These are phyloP conservation scores for Euphorbia pulcherrima DNA, from an alignment of 345 rosid genomes.

Conservation along the genomic window DNA sequence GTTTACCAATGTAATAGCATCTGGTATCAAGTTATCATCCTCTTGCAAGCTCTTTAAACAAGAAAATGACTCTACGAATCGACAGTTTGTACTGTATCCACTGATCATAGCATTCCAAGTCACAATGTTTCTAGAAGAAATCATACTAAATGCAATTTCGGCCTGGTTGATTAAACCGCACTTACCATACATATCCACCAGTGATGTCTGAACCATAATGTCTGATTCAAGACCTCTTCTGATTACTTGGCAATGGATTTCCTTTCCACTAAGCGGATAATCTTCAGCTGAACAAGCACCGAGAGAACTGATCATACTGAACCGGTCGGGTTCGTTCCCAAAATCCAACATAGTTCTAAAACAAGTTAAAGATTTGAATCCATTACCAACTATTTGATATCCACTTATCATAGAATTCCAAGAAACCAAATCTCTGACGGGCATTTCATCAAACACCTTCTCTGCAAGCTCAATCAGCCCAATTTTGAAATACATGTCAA, in stretches of 20 bases:
- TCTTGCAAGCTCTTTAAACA: conserved; percentile 54
- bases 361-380: conserved; percentile 33
- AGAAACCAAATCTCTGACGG: not conserved
- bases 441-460: conserved; percentile 25
- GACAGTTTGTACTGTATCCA: conserved; percentile 45
- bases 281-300: conserved; percentile 47
- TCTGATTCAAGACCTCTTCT: conserved; percentile 44
- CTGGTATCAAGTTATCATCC: conserved; percentile 41
- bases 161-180: conserved; percentile 48
- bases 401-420: conserved; percentile 18
- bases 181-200: conserved; percentile 66
- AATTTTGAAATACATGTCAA: conserved; percentile 15
- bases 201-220: conserved; percentile 56
- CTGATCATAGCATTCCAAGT: conserved; percentile 75
- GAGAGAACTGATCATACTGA: conserved; percentile 47
- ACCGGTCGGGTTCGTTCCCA: conserved; percentile 47
- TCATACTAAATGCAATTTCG: conserved; percentile 48
- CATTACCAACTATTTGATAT: conserved; percentile 38
- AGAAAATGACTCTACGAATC: conserved; percentile 38
- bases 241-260: conserved; percentile 63
- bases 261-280: conserved; percentile 48
- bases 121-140: conserved; percentile 39
- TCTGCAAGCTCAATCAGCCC: conserved; percentile 20
- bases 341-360: conserved; percentile 44
- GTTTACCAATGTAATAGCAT: conserved; percentile 57